These are phyloP conservation scores for Penicillium sp. DNA, from an alignment of 2,329 filamentous ascomycete species.

Conservation along the genomic window DNA sequence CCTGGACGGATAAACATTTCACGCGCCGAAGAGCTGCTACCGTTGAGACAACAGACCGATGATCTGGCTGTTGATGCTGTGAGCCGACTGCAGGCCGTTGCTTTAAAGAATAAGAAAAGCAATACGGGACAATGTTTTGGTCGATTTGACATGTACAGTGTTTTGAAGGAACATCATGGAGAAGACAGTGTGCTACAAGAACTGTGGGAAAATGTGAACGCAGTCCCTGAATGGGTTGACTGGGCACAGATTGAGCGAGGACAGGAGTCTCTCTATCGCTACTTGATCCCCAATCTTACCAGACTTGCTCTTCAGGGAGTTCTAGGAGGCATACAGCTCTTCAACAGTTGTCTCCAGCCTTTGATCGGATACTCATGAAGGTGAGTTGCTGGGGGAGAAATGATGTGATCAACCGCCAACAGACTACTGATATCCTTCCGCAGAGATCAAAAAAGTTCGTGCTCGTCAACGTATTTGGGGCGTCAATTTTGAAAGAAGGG, in stretches of 20 bases:
- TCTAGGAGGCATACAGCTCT: neutral
- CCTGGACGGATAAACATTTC: neutral
- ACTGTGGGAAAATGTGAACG: constrained; percentile 67
- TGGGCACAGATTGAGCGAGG: constrained; percentile 73
- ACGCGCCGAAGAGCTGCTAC: neutral
- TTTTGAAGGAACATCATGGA: constrained; percentile 59
- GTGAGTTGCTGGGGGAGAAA: neutral
- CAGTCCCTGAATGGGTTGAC: constrained; percentile 71
- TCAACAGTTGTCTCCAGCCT: neutral
- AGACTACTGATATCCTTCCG: neutral
- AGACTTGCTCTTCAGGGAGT: neutral
- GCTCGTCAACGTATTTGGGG: neutral
- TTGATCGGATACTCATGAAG: neutral
- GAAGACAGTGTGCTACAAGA: constrained; percentile 56
- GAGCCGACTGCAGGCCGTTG: neutral
- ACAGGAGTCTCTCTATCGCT: constrained; percentile 51
- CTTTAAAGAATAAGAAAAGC: neutral
- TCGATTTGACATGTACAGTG: constrained; percentile 50
- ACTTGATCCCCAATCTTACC: neutral
- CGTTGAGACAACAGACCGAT: neutral
- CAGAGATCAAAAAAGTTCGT: neutral
- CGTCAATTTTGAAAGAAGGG: neutral
- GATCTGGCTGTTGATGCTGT: neutral
- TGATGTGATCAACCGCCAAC: neutral
- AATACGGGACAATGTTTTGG: neutral